Evolutionary conservation across 1,284 basidiomycete species (phyloP).

Genomic region (Volvariella volvacea): DNA sequence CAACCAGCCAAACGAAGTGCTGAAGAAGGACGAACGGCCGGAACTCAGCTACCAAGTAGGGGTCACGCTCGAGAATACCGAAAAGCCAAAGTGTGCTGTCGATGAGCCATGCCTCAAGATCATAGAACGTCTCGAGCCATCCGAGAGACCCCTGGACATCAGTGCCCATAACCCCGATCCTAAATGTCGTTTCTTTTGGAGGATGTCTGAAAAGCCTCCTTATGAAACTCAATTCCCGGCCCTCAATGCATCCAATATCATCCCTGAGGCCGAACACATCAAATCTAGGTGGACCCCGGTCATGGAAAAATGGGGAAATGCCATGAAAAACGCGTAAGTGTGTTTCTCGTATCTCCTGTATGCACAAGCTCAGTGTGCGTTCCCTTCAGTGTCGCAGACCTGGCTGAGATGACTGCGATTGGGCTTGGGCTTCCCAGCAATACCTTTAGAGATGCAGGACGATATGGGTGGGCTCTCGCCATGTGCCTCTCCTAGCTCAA

Average conservation of each 20-base stretch:
- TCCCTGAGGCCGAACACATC: slow-evolving; percentile 55
- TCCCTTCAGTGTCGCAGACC: slow-evolving; percentile 60
- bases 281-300: slow-evolving; percentile 54
- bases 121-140: slow-evolving; percentile 65
- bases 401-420: slow-evolving; percentile 78
- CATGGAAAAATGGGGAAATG: slow-evolving; percentile 79
- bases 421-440: slow-evolving; percentile 69
- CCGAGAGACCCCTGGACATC: slow-evolving; percentile 80
- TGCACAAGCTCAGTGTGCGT: slow-evolving; percentile 3
- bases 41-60: slow-evolving; percentile 77
- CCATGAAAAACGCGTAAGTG: slow-evolving; percentile 80
- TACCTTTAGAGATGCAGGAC: slow-evolving; percentile 70
- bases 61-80: slow-evolving; percentile 88
- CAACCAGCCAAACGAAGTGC: slow-evolving; percentile 51
- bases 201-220: slow-evolving; percentile 72
- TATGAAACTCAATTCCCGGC: slow-evolving; percentile 72
- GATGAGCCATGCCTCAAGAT: slow-evolving; percentile 69
- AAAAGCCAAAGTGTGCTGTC: slow-evolving; percentile 83
- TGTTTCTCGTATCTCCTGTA: background rate
- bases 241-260: slow-evolving; percentile 75
- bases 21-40: slow-evolving; percentile 74
- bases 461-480: slow-evolving; percentile 55
- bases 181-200: slow-evolving; percentile 91
- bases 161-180: slow-evolving; percentile 77
- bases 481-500: background rate